phyloP scores from a whole-genome alignment of 495 filamentous ascomycete species.

The Hypomontagnella submonticulosa region DNA sequence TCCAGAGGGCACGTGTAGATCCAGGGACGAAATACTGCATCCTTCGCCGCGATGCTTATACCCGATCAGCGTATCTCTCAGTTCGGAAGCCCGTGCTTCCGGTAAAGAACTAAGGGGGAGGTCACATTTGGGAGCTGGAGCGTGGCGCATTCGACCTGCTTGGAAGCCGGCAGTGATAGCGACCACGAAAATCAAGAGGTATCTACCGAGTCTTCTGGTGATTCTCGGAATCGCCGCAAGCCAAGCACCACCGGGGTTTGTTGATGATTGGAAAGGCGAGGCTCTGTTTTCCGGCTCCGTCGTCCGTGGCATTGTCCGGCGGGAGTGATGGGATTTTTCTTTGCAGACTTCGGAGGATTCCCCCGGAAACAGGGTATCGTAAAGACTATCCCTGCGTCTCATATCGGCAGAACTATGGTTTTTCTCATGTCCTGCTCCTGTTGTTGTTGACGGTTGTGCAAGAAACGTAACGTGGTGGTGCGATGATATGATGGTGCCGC shows the following conservation, averaged over 20 bases:
- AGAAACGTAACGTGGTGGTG: too few relatives aligned
- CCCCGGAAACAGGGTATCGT: not conserved
- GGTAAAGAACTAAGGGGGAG: conserved; percentile 24
- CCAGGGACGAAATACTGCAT: conserved; percentile 63
- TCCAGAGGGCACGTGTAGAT: conserved; percentile 59
- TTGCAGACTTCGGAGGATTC: not conserved
- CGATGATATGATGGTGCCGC: too few relatives aligned
- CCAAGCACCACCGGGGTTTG: not conserved
- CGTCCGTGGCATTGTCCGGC: conserved; percentile 15
- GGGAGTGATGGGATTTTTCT: conserved; percentile 21
- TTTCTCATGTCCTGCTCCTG: not conserved
- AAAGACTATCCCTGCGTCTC: conserved; percentile 10
- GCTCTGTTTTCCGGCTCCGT: not conserved
- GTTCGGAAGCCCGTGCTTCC: conserved; percentile 25
- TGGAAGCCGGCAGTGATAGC: conserved; percentile 7
- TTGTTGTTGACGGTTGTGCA: not conserved
- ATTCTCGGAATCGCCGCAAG: not conserved
- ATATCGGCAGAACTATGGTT: not conserved
- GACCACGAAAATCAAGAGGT: conserved; percentile 10
- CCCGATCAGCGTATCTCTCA: conserved; percentile 31
- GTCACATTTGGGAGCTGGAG: not conserved
- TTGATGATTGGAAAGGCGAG: not conserved
- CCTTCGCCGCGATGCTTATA: conserved; percentile 42
- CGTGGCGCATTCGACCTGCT: not conserved
- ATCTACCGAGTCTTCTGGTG: conserved; percentile 1